Conservation (phyloP, 345 rosid genomes). For the Pistacia integerrima region DNA sequence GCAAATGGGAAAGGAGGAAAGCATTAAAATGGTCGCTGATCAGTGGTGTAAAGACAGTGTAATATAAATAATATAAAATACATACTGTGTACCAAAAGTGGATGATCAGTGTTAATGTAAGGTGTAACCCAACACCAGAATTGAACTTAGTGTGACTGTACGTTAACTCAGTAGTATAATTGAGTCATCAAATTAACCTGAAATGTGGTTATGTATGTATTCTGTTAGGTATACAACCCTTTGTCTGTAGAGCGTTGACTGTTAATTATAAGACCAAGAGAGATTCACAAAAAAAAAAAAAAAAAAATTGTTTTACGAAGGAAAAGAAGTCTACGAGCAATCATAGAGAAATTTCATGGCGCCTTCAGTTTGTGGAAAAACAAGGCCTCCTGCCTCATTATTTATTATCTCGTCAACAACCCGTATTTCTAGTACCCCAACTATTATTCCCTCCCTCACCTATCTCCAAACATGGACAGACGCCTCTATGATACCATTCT, state of each 20-base stretch:
- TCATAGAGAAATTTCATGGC: conserved; percentile 23
- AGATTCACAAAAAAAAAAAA: not conserved
- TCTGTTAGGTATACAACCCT: too few species aligned
- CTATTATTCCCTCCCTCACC: not conserved
- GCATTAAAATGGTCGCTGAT: too few species aligned
- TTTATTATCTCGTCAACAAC: not conserved
- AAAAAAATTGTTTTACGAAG: not conserved
- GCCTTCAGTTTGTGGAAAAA: conserved; percentile 26
- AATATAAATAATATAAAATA: too few species aligned
- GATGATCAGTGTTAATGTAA: too few species aligned
- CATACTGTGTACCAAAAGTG: too few species aligned
- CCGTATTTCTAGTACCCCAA: not conserved
- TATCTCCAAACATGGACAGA: conserved; percentile 26
- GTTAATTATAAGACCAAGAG: not conserved
- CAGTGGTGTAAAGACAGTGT: too few species aligned
- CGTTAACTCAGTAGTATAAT: too few species aligned
- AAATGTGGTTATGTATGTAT: too few species aligned
- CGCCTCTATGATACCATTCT: conserved; percentile 27
- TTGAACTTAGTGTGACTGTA: too few species aligned
- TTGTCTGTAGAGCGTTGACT: not conserved
- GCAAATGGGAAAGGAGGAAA: too few species aligned
- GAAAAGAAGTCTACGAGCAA: not conserved
- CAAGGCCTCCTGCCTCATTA: not conserved
- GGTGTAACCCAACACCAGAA: too few species aligned
- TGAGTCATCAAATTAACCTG: too few species aligned